Evolutionary conservation across 2,329 filamentous ascomycete genomes (phyloP), one percentile per base, ranked within the genome.

Genomic region (Cercospora berteroae): DNA sequence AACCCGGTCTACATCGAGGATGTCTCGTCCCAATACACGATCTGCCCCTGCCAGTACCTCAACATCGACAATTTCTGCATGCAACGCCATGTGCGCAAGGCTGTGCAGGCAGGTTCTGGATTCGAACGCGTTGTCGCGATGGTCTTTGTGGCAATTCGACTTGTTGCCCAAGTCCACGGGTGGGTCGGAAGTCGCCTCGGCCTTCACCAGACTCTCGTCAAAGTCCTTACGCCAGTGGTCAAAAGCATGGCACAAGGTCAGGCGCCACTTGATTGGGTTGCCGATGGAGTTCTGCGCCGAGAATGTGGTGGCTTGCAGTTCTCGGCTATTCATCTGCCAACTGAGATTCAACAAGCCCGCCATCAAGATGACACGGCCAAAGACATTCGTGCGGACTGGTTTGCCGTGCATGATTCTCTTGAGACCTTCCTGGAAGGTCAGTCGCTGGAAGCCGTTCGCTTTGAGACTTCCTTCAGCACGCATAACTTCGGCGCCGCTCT

Each of bases 281-380:
- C 94, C 94, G 1, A 97, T 85, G 0, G 92, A 89, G 73, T 90
- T 88, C 0, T 88, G 88, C 10, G 94, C 92, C 12, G 91, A 93
- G 0, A 98, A 85, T 0, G 93, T 93, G 77, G 90, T 94, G 67
- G 97, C 90, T 80, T 97, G 94, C 13, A 97, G 86, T 77, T 98
- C 95, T 75, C 94, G 88, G 78, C 98, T 94, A 77, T 96, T 95
- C 91, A 98, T 94, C 78, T 98, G 94, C 92, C 93, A 98, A 76
- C 91, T 95, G 31, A 98, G 93, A 72, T 93, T 97, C 25, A 98
- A 83, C 29, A 99, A 82, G 0, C 95, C 95, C 1, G 94, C 91
- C 93, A 98, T 98, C 61, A 99, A 84, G 55, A 97, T 93, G 2
- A 91, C 95, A 44, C 95, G 89, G 1, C 94, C 95, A 76, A 98